Percentiles rank a stretch among this genome's conserved stretches.
phyloP scores from a whole-genome alignment of 78 protist genomes.

The Dictyostelium intermedium region DNA sequence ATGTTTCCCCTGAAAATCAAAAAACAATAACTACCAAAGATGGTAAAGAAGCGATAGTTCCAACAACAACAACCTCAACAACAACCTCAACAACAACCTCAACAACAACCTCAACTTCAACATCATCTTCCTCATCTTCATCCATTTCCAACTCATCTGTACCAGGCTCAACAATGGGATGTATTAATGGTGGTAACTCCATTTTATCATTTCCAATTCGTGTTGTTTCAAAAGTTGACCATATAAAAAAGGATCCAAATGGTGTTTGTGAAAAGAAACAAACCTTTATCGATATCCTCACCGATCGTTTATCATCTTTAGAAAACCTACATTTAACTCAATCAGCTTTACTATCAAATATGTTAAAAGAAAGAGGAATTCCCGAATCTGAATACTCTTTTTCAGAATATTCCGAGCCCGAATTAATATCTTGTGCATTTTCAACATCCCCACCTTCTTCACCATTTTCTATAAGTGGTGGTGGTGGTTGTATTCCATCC shows the following conservation, averaged over 20 bases:
- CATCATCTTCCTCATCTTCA: neutral
- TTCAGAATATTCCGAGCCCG: neutral
- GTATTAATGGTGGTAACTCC: neutral
- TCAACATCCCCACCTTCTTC: slow-evolving; percentile 38
- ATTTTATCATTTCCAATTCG: slow-evolving; percentile 55
- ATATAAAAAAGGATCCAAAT: slow-evolving; percentile 63
- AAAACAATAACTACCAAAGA: neutral
- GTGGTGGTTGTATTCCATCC: neutral
- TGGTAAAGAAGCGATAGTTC: neutral
- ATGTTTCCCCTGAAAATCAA: neutral
- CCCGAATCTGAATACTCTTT: neutral
- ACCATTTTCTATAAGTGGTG: slow-evolving; percentile 10
- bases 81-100: neutral
- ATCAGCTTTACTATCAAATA: neutral
- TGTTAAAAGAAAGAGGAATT: slow-evolving; percentile 20
- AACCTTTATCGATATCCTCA: slow-evolving; percentile 63
- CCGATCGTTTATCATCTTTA: slow-evolving; percentile 23
- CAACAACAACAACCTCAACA: neutral
- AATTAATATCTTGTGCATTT: neutral
- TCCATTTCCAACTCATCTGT: neutral
- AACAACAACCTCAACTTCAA: neutral
- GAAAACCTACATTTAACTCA: slow-evolving; percentile 19
- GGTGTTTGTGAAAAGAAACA: slow-evolving; percentile 72
- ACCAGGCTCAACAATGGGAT: neutral
- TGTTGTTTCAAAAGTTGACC: slow-evolving; percentile 72